A percentile compares a stretch with the other conserved stretches of the same genome.
Conservation (phyloP, 352 stramenopile species). For the Phytopythium litorale region DNA sequence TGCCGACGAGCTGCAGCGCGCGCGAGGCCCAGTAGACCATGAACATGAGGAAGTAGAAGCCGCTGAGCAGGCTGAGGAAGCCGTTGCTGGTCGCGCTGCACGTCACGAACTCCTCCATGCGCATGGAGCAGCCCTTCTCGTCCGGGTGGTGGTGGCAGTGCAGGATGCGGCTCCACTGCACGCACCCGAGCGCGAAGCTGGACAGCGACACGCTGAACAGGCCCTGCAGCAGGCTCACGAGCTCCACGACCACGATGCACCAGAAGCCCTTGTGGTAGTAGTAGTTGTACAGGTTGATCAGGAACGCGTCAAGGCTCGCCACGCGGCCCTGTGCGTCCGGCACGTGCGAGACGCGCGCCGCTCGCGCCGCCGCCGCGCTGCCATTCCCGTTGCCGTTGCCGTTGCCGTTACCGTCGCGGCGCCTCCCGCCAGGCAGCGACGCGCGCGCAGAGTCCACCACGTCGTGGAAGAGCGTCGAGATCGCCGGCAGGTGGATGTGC, state of each 20-base stretch:
- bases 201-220: constrained; percentile 95
- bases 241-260: constrained; percentile 84
- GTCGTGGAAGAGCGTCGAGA: constrained; percentile 73
- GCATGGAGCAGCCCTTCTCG: constrained; percentile 73
- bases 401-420: constrained; percentile 6
- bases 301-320: constrained; percentile 88
- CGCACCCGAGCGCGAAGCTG: constrained; percentile 94
- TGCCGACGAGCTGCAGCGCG: constrained; percentile 77
- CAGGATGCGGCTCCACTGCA: constrained; percentile 93
- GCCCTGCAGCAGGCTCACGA: constrained; percentile 91
- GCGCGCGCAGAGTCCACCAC: constrained; percentile 53
- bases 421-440: constrained; percentile 18
- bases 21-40: constrained; percentile 90
- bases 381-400: constrained; percentile 6
- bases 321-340: constrained; percentile 72
- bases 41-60: constrained; percentile 95
- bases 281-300: constrained; percentile 94
- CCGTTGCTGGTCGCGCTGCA: constrained; percentile 57
- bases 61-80: constrained; percentile 56
- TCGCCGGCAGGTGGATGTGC: constrained; percentile 69
- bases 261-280: constrained; percentile 93
- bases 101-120: constrained; percentile 68
- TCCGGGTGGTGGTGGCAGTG: constrained; percentile 68
- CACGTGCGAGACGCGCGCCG: constrained; percentile 31
- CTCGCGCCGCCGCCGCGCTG: not conserved